Evolutionary conservation across 176 grass and related monocot genomes (phyloP), one percentile per base, ranked within the genome.

Genomic region (Hyparrhenia diplandra): DNA sequence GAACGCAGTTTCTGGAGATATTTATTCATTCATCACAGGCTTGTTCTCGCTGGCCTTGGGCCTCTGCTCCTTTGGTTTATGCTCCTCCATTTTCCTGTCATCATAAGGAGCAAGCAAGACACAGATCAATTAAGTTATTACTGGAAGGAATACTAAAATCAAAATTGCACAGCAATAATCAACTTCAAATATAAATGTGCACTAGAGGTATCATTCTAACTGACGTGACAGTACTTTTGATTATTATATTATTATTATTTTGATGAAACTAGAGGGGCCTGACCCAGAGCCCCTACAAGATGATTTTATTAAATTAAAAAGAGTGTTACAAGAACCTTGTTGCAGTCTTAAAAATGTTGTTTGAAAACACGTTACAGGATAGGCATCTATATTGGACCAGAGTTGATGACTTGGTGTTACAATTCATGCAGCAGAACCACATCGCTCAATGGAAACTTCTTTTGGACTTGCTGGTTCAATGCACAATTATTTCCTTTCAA

Each of bases 21-120:
- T 8, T 88, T 87, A 94, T 90, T 94, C 92, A 9, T 79, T 92
- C 95, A 94, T 98, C 40, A 91, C 84, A 63, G 90, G 83, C 51
- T 91, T 94, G 88, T 94, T 94, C 81, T 94, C 92, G 0, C 1
- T 94, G 47, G 90, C 92, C 78, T 94, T 89, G 17, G 87, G 88
- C 66, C 69, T 94, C 74, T 97, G 89, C 71, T 97, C 89, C 82
- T 88, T 97, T 5, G 83, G 84, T 63, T 88, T 93, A 17, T 91
- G 89, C 13, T 97, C 89, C 69, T 94, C 87, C 27, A 63, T 77
- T 94, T 92, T 90, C 72, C 82, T 90, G 71, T 72, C 29, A 72
- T 51, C 3, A 11, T 11, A 54, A 28, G 28, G 23, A 60, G 6
- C 25, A 21, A 76, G 1, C 17, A 60, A 75, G 45, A 72, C 37